Evolutionary conservation across 1,139 yeast species (phyloP).

Genomic region (Taphrina sp.): DNA sequence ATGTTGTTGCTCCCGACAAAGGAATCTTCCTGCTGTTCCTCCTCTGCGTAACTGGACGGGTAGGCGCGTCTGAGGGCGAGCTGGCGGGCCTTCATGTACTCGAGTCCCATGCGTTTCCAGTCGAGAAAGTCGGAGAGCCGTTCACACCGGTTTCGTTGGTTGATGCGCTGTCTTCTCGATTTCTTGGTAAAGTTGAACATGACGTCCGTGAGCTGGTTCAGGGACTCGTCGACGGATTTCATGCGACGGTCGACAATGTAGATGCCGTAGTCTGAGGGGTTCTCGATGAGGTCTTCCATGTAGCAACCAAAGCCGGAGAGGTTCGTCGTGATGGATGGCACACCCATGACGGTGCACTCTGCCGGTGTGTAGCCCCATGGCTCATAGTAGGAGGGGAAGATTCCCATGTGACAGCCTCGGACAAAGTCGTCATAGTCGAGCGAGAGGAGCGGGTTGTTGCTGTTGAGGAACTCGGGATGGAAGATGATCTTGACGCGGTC

Average conservation of each 20-base stretch:
- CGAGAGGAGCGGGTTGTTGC: constrained; percentile 90
- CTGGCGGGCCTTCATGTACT: constrained; percentile 91
- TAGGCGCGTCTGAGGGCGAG: constrained; percentile 89
- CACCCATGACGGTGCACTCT: constrained; percentile 99
- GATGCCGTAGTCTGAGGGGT: constrained; percentile 92
- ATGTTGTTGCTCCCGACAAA: constrained; percentile 59
- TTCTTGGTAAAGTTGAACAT: constrained; percentile 87
- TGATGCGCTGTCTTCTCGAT: constrained; percentile 94
- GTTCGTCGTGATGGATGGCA: constrained; percentile 96
- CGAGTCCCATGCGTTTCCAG: constrained; percentile 98
- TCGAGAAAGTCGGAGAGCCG: constrained; percentile 87
- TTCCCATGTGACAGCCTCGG: constrained; percentile 96
- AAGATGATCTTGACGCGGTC: constrained; percentile 93
- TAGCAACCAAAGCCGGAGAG: constrained; percentile 97
- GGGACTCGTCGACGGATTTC: constrained; percentile 90
- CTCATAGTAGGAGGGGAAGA: constrained; percentile 96
- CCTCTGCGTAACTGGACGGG: constrained; percentile 67
- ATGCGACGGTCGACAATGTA: constrained; percentile 93
- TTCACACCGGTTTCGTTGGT: constrained; percentile 96
- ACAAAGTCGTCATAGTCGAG: constrained; percentile 96
- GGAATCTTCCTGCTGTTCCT: constrained; percentile 46
- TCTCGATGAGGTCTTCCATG: constrained; percentile 96
- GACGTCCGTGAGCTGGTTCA: constrained; percentile 81
- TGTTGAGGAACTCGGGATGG: constrained; percentile 95
- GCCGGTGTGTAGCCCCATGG: constrained; percentile 99